These are phyloP conservation scores for Nemophila menziesii DNA, from an alignment of 257 asterid species.

Conservation along the genomic window DNA sequence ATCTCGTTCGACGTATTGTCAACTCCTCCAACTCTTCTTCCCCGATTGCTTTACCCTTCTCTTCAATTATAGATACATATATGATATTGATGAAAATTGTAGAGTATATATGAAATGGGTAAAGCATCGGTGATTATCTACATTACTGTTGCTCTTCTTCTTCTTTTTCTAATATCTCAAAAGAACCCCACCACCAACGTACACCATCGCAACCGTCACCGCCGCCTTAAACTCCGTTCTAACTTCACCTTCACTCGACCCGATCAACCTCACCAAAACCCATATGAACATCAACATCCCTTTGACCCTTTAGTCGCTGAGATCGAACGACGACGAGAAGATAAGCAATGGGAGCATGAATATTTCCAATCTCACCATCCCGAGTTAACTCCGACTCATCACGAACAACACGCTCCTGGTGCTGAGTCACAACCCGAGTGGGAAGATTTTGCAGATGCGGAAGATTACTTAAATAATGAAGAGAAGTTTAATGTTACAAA, in stretches of 20 bases:
- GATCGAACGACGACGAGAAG: conserved; percentile 79
- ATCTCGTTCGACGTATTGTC: too few species aligned
- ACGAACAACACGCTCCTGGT: conserved; percentile 38
- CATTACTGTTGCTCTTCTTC: conserved; percentile 42
- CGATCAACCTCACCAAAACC: not conserved
- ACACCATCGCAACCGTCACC: conserved; percentile 44
- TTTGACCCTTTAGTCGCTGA: conserved; percentile 85
- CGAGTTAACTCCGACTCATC: conserved; percentile 22
- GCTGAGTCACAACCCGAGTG: conserved; percentile 79
- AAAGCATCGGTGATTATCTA: conserved; percentile 57
- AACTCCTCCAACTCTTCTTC: too few species aligned
- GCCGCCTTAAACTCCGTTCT: conserved; percentile 82
- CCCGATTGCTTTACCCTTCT: too few species aligned
- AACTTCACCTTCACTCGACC: conserved; percentile 50
- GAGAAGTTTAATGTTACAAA: conserved; percentile 80
- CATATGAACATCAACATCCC: conserved; percentile 32
- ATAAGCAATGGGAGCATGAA: conserved; percentile 68
- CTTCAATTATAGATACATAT: too few species aligned
- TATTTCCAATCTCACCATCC: conserved; percentile 43
- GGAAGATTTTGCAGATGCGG: conserved; percentile 88
- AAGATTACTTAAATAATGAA: conserved; percentile 87
- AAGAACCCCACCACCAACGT: conserved; percentile 32
- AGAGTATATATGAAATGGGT: conserved; percentile 35
- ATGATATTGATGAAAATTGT: not conserved
- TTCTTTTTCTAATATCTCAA: conserved; percentile 59